Conservation (phyloP, 2,329 filamentous ascomycete genomes). For the Nigrospora osmanthi region DNA sequence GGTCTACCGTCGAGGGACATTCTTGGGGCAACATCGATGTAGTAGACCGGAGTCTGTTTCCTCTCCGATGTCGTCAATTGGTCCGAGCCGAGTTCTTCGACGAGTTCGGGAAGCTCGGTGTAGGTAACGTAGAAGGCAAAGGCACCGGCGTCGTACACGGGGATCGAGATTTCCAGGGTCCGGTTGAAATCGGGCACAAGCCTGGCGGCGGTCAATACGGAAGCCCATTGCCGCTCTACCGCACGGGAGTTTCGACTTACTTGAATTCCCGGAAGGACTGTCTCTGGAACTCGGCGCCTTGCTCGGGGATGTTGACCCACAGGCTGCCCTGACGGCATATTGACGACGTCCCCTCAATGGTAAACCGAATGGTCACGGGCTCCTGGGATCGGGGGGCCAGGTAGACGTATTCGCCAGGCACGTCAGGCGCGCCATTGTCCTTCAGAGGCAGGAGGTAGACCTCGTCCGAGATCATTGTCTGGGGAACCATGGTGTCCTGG, state of each 20-base stretch:
- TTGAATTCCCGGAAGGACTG: slow-evolving; percentile 80
- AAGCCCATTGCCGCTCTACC: neutral
- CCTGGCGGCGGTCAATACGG: slow-evolving; percentile 36
- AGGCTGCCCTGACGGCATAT: slow-evolving; percentile 91
- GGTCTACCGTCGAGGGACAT: slow-evolving; percentile 66
- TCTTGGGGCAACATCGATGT: slow-evolving; percentile 86
- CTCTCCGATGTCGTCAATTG: slow-evolving; percentile 40
- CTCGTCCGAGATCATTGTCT: slow-evolving; percentile 58
- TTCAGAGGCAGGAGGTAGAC: slow-evolving; percentile 87
- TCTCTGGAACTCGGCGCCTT: slow-evolving; percentile 68
- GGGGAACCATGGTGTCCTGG: slow-evolving; percentile 39
- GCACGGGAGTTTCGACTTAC: slow-evolving; percentile 42
- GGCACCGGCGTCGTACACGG: slow-evolving; percentile 73
- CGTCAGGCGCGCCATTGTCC: slow-evolving; percentile 85
- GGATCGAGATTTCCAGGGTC: slow-evolving; percentile 82
- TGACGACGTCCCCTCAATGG: slow-evolving; percentile 89
- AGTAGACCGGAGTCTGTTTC: slow-evolving; percentile 70
- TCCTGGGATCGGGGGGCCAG: slow-evolving; percentile 65
- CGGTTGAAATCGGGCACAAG: slow-evolving; percentile 89
- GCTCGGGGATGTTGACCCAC: slow-evolving; percentile 89
- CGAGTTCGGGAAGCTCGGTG: slow-evolving; percentile 73
- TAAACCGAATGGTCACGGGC: slow-evolving; percentile 78
- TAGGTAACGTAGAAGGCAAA: slow-evolving; percentile 95
- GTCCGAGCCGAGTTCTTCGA: slow-evolving; percentile 41
- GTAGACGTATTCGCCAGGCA: slow-evolving; percentile 87